Evolutionary conservation across 495 filamentous ascomycete genomes (phyloP).

Genomic region (Hypoxylon lenormandii): DNA sequence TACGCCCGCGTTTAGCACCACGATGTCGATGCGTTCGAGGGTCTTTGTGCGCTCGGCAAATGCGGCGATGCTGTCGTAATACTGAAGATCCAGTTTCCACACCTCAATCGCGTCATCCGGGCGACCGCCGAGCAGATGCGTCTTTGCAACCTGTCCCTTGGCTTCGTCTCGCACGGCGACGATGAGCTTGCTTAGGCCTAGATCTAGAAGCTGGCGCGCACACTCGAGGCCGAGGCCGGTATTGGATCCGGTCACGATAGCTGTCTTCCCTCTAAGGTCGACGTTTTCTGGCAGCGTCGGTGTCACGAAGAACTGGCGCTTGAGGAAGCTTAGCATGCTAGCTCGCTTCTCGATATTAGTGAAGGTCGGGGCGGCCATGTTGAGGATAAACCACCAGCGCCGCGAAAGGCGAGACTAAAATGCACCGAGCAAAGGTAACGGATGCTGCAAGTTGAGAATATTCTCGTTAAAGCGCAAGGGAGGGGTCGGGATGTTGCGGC

Average conservation of each 20-base stretch:
- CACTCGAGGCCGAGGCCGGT: slow-evolving; percentile 64
- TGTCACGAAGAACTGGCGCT: background rate
- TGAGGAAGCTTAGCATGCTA: background rate
- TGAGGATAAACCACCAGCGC: too few species aligned
- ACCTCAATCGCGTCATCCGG: slow-evolving; percentile 58
- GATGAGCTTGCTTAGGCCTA: slow-evolving; percentile 26
- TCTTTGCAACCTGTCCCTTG: background rate
- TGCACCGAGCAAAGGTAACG: too few species aligned
- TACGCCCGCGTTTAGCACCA: slow-evolving; percentile 63
- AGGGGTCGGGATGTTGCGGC: too few species aligned
- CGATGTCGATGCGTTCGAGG: slow-evolving; percentile 57
- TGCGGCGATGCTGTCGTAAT: slow-evolving; percentile 54
- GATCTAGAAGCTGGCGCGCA: slow-evolving; percentile 53
- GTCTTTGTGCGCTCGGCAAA: slow-evolving; percentile 54
- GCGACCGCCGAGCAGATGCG: slow-evolving; percentile 8
- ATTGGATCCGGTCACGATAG: slow-evolving; percentile 67
- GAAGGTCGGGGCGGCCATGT: background rate
- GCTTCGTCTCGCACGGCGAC: slow-evolving; percentile 22
- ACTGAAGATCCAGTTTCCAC: slow-evolving; percentile 61
- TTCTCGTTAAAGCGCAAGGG: too few species aligned
- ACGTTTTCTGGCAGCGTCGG: background rate
- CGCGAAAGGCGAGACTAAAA: too few species aligned
- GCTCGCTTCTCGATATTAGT: background rate
- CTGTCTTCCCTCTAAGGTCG: slow-evolving; percentile 51
- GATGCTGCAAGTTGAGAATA: too few species aligned